phyloP scores from a whole-genome alignment of 768 basidiomycete genomes.

The Melanogaster broomeanus region DNA sequence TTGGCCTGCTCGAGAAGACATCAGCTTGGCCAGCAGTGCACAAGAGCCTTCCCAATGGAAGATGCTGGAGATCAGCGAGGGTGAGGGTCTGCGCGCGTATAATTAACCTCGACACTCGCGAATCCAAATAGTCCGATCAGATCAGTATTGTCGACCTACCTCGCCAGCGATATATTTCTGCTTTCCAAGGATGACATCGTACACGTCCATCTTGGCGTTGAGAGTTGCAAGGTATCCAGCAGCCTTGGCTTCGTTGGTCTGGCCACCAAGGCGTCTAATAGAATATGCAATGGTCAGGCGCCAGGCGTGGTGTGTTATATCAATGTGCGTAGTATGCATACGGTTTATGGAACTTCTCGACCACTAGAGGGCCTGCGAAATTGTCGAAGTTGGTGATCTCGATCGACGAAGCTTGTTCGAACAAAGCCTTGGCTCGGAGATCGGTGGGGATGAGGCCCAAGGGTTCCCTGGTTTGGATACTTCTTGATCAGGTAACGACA shows the following conservation, averaged over 20 bases:
- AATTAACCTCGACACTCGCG: not conserved
- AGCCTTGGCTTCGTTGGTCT: constrained; percentile 24
- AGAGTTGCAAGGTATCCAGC: constrained; percentile 19
- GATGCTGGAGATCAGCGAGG: constrained; percentile 59
- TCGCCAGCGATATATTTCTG: constrained; percentile 59
- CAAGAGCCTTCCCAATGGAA: constrained; percentile 45
- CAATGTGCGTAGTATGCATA: constrained; percentile 24
- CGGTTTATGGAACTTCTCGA: constrained; percentile 56
- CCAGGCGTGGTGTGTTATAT: not conserved
- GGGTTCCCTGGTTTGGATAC: constrained; percentile 50
- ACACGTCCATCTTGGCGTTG: constrained; percentile 45
- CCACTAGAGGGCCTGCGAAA: constrained; percentile 36
- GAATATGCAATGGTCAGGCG: not conserved
- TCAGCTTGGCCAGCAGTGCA: constrained; percentile 24
- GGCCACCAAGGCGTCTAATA: constrained; percentile 14
- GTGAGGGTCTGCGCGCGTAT: constrained; percentile 41
- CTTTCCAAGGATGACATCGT: constrained; percentile 55
- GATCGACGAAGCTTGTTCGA: constrained; percentile 39
- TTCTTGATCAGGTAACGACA: constrained; percentile 58
- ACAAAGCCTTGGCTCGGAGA: constrained; percentile 31
- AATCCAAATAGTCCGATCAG: too few relatives aligned
- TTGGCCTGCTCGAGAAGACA: constrained; percentile 37
- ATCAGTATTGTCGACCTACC: constrained; percentile 32
- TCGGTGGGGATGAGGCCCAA: constrained; percentile 49
- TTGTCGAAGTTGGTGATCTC: constrained; percentile 56